Evolutionary conservation across 2,329 filamentous ascomycete genomes (phyloP).

Genomic region (Exophiala viscosa): DNA sequence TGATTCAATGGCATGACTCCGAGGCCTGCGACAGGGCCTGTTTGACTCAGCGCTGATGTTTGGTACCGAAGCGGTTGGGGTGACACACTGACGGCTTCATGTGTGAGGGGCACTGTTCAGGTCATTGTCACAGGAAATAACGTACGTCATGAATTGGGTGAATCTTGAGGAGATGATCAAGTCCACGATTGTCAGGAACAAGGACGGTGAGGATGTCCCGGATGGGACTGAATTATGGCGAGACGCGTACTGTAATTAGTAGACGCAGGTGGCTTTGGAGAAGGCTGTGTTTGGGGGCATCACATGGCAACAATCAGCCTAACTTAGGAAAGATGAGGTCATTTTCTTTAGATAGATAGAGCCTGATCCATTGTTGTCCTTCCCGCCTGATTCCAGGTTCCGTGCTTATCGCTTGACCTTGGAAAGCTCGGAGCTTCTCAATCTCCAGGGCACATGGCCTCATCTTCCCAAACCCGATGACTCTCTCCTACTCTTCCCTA

Average conservation of each 20-base stretch:
- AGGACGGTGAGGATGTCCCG: not conserved
- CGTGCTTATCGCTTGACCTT: not conserved
- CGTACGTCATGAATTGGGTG: not conserved
- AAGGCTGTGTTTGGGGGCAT: not conserved
- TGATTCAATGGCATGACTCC: no score
- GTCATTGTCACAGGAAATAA: no score
- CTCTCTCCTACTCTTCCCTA: constrained; percentile 1
- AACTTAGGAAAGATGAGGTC: constrained; percentile 5
- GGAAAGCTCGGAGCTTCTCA: no score
- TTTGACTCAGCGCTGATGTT: no score
- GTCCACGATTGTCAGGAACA: not conserved
- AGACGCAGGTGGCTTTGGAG: not conserved
- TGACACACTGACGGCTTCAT: no score
- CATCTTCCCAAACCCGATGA: not conserved
- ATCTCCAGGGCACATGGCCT: no score
- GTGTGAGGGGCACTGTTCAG: not conserved
- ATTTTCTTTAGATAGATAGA: constrained; percentile 5
- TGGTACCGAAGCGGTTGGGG: no score
- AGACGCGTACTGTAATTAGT: no score
- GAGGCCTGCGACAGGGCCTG: no score
- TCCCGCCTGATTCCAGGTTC: not conserved
- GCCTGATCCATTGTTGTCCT: not conserved
- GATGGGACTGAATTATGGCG: no score
- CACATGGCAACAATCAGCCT: not conserved
- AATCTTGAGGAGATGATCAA: no score